These are phyloP conservation scores for Solanum verrucosum DNA, from an alignment of 257 asterid genomes.

Conservation along the genomic window DNA sequence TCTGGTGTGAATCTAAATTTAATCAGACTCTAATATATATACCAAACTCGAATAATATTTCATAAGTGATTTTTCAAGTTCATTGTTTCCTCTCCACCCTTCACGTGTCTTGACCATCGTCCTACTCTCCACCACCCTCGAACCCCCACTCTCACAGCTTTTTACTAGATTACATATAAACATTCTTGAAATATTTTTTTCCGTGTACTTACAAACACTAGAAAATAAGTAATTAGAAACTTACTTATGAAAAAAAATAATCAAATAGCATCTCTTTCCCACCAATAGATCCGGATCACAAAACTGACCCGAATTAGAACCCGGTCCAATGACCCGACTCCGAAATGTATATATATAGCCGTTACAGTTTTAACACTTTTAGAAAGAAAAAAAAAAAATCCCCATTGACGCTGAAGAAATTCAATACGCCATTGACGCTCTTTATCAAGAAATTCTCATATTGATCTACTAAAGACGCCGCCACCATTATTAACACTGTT, in stretches of 20 bases:
- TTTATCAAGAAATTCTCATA: background rate
- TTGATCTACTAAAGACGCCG: background rate
- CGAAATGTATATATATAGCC: background rate
- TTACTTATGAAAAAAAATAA: background rate
- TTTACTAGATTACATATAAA: background rate
- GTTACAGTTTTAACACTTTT: background rate
- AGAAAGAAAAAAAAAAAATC: rapidly evolving
- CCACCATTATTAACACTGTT: background rate
- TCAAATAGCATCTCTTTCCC: background rate
- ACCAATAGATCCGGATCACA: background rate
- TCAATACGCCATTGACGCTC: background rate
- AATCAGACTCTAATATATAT: background rate
- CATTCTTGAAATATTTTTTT: background rate
- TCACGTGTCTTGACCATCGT: background rate
- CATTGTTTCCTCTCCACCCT: background rate
- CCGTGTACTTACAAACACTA: background rate
- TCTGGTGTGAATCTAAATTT: too few relatives aligned
- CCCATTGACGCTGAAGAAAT: background rate
- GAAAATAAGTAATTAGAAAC: background rate
- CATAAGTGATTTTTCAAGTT: background rate
- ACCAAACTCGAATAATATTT: background rate
- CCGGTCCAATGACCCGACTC: background rate
- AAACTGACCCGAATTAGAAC: background rate
- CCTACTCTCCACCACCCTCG: background rate
- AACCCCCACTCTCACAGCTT: rapidly evolving